Evolutionary conservation across 345 rosid species (phyloP), one percentile per base, ranked within the genome.

Genomic region (Xanthoceras sorbifolium): DNA sequence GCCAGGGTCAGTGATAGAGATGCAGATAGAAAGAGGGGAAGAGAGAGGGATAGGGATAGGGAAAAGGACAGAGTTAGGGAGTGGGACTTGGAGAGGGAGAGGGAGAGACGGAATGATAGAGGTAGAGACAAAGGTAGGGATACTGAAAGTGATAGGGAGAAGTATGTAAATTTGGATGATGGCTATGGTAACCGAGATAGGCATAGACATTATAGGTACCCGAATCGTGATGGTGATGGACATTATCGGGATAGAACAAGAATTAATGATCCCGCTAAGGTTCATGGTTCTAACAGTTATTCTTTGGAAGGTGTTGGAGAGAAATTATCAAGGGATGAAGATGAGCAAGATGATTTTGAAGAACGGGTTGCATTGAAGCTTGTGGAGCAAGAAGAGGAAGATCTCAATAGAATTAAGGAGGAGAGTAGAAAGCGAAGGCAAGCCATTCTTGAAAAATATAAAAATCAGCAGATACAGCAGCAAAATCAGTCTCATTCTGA

Each of bases 361-460:
- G 91, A 89, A 77, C 81, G 85, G 64, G 65, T 91, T 80, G 17
- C 83, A 4, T 83, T 95, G 75, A 80, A 86, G 84, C 83, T 82
- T 78, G 93, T 87, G 65, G 97, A 90, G 73, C 88, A 86, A 72
- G 98, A 92, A 81, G 98, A 91, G 78, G 98, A 93, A 23, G 94
- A 97, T 77, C 76, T 97, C n/a, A 84, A 89, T 67, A 91, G 85
- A 84, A 87, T 97, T 44, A 96, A 85, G 89, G 97, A 91, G 84
- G 96, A 94, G 85, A 97, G 99, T 80, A 90, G 97, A 87, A 91
- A 87, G 84, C 83, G 88, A 77, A 90, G 85, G 84, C 89, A 91
- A 71, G 98, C 96, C 68, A 91, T 97, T 82, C 77, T 94, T 78
- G 93, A 87, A 80, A 92, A 92, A 77, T 77, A 90, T 82, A 92